Evolutionary conservation across 208 protist species (phyloP).

Genomic region (Herpetomonas samuelpessoai): DNA sequence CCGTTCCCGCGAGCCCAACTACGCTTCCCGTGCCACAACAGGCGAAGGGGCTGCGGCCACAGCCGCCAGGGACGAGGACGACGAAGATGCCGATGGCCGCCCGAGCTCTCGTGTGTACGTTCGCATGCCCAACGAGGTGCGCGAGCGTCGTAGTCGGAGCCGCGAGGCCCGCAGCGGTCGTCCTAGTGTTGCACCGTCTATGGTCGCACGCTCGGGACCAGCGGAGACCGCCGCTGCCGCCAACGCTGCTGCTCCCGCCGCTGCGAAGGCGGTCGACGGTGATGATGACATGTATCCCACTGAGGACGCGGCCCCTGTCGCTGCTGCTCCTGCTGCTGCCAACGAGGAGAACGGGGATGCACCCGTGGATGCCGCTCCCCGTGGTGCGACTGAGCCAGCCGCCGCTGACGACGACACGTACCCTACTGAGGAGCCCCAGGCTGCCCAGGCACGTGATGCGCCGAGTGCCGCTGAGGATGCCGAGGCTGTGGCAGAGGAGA

Average conservation of each 20-base stretch:
- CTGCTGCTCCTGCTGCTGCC: not conserved
- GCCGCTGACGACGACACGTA: not conserved
- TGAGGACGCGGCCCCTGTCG: too few relatives aligned
- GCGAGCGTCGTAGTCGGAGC: slow-evolving; percentile 12
- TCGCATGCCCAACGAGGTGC: slow-evolving; percentile 22
- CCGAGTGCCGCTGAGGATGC: not conserved
- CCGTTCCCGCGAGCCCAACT: not conserved
- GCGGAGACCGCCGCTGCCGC: not conserved
- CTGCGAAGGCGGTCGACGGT: too few relatives aligned
- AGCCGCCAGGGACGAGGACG: not conserved
- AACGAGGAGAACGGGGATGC: not conserved
- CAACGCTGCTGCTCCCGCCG: not conserved
- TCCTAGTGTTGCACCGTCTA: not conserved
- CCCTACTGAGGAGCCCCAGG: not conserved
- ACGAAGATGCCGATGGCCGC: not conserved
- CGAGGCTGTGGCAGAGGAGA: slow-evolving; percentile 3
- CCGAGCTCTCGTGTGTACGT: slow-evolving; percentile 11
- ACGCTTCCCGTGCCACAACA: too few relatives aligned
- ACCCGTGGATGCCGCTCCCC: not conserved
- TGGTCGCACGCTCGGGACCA: not conserved
- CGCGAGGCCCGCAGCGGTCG: slow-evolving; percentile 11
- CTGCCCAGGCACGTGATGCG: not conserved
- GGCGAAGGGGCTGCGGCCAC: not conserved
- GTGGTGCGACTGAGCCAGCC: not conserved
- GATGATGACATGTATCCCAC: too few relatives aligned